Evolutionary conservation across 768 basidiomycete species (phyloP), one percentile per base, ranked within the genome.

Genomic region (Hericium coralloides): DNA sequence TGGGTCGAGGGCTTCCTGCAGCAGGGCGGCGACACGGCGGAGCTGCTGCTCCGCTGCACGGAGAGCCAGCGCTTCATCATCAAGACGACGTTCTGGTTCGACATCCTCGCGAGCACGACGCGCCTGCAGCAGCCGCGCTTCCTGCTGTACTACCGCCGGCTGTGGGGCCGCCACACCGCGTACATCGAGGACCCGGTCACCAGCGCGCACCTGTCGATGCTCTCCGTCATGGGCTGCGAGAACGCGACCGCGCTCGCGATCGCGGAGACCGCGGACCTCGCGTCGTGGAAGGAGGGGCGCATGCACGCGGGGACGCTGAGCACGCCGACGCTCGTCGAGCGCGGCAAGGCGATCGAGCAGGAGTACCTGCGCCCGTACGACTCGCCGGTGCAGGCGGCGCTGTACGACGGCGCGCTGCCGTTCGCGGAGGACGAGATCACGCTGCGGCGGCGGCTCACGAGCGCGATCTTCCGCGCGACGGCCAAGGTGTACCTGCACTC

Each of bases 51-150:
- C 37, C 56, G 59, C 15, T 82, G 79, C 62, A 60, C 66, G 20
- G 77, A 74, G 74, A 81, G 73, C 71, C 77, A 73, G 68, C 79
- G 71, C 38, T 91, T 91, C 69, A 84, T 92, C 66, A 77, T 91
- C 71, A 89, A 89, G 69, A 86, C 89, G 25, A 82, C 87, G 15
- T 83, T 92, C 55, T 92, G 90, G 90, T 90, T 92, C 68, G 90
- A 92, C 67, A 87, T 92, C 38, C 76, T 92, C 53, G 89, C 87
- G 7, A 82, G 85, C 1, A 79, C 85, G 52, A 88, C 89, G n/a
- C 82, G 79, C n/a, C 73, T 77, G 59, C 63, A 76, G 60, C 62
- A 70, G 3, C 89, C 90, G 10, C 73, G 73, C 50, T 84, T 90
- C 68, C 69, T 85, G 39, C 36, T 63, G 3, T 73, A 77, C 43